Evolutionary conservation across 768 basidiomycete genomes (phyloP).

Genomic region (Candolleomyces aberdarensis): DNA sequence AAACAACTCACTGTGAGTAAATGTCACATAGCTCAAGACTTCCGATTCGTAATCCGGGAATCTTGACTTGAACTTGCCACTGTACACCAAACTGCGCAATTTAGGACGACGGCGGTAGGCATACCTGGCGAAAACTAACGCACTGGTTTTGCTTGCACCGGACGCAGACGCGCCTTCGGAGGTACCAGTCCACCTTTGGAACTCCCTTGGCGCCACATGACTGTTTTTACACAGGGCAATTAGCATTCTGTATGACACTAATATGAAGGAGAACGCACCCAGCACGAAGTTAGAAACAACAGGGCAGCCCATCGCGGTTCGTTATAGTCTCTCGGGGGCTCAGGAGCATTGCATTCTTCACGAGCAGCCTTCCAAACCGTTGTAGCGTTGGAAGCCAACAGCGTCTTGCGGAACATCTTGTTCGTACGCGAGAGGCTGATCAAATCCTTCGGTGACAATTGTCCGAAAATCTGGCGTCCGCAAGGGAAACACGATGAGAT

Average conservation of each 20-base stretch:
- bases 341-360: background rate
- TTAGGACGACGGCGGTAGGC: background rate
- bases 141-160: slow-evolving; percentile 26
- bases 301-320: background rate
- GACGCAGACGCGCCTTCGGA: slow-evolving; percentile 23
- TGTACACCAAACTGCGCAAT: slow-evolving; percentile 22
- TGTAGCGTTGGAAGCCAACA: background rate
- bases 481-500: background rate
- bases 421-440: background rate
- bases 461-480: background rate
- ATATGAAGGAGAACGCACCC: background rate
- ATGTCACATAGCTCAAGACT: slow-evolving; percentile 25
- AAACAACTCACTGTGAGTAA: slow-evolving; percentile 25
- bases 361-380: background rate
- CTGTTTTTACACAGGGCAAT: slow-evolving; percentile 2
- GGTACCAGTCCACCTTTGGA: slow-evolving; percentile 20
- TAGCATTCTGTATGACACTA: background rate
- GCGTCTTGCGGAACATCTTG: background rate
- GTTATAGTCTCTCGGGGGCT: background rate
- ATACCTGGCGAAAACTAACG: background rate
- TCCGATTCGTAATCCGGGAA: slow-evolving; percentile 25
- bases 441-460: slow-evolving; percentile 1
- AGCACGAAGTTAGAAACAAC: background rate
- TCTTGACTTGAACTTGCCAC: slow-evolving; percentile 16
- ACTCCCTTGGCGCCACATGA: slow-evolving; percentile 16